A percentile compares a stretch with the other conserved stretches of the same genome.
Evolutionary conservation across 2,329 filamentous ascomycete genomes (phyloP).

Genomic region (Microcera coccophila): DNA sequence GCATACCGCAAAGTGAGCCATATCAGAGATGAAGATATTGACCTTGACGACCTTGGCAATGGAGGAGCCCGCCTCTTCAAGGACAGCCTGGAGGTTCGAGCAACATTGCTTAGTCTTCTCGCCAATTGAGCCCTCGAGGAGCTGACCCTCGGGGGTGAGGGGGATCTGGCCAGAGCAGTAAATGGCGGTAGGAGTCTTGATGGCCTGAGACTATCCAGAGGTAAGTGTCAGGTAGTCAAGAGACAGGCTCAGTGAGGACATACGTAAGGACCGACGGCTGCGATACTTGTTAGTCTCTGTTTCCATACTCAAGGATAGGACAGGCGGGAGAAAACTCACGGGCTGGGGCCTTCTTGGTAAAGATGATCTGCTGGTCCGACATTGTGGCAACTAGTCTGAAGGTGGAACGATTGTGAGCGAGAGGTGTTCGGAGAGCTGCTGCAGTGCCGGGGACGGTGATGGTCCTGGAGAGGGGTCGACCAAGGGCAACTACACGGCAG

Average conservation of each 20-base stretch:
- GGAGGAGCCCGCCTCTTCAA: conserved; percentile 74
- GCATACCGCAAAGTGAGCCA: conserved; percentile 73
- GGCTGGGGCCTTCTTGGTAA: conserved; percentile 56
- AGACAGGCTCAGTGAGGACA: conserved; percentile 27
- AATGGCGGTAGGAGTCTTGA: conserved; percentile 62
- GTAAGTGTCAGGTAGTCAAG: conserved; percentile 10
- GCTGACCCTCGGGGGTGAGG: conserved; percentile 51
- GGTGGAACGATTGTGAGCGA: conserved; percentile 30
- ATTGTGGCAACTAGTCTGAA: conserved; percentile 38
- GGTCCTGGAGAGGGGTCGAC: conserved; percentile 4
- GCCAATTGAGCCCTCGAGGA: conserved; percentile 56
- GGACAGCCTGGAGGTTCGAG: conserved; percentile 78
- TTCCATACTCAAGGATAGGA: not conserved
- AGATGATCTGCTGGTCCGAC: conserved; percentile 49
- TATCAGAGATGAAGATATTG: conserved; percentile 86
- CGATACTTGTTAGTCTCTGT: conserved; percentile 6
- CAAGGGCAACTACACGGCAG: conserved; percentile 15
- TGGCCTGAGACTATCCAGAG: conserved; percentile 55
- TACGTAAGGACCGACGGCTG: conserved; percentile 63
- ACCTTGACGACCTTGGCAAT: conserved; percentile 85
- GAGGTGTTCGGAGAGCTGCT: conserved; percentile 17
- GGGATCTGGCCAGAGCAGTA: conserved; percentile 74
- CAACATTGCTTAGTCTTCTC: conserved; percentile 62
- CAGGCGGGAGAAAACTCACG: conserved; percentile 40
- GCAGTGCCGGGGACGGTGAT: conserved; percentile 4